Base-by-base conservation (phyloP, 345 rosid genomes). In the Syzygium oleosum region DNA sequence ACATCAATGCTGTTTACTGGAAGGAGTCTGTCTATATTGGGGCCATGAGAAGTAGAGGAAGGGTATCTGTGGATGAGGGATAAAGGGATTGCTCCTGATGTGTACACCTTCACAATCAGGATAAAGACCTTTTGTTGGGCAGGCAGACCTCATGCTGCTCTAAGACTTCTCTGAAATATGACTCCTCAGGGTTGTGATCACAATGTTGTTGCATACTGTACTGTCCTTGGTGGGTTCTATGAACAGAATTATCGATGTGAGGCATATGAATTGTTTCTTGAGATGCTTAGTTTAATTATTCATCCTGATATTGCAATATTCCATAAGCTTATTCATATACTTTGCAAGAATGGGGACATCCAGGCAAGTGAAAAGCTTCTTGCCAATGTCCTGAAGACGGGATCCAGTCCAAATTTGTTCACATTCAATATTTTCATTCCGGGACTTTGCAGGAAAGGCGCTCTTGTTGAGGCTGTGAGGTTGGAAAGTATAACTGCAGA, bases 41-140 rank as follows among this genome's bases (percentile, higher is more conserved):
- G 17, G 96, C 91, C 43, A 95, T 96, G 93, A 95, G 91, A 90
- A 94, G 86, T 52, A 95, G 94, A 84, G 97, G 99, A 51, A 89
- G 91, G 91, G 87, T 95, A 94, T 85, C 89, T 97, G 96, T 92
- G 97, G 91, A 96, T 97, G 98, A 90, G 85, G 54, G 94, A 94
- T 84, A 91, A 89, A 54, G 96, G 94, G 19, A 91, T 96, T 80
- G 56, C 85, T 27, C 97, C 98, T n/a, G 98, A 96, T 90, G 96
- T 89, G 77, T 97, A 94, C 89, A 95, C 98, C 9, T 95, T 93
- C 88, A 95, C 98, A 3, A 92, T 95, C 88, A 89, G 95, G 94
- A 95, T 95, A 83, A 96, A 96, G 94, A 92, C 99, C 10, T 97
- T 95, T 89, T 96, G 97, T 52, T 93, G 89, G 88, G 94, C 97